Conservation (phyloP, 1,284 basidiomycete genomes). For the Trametes pubescens region DNA sequence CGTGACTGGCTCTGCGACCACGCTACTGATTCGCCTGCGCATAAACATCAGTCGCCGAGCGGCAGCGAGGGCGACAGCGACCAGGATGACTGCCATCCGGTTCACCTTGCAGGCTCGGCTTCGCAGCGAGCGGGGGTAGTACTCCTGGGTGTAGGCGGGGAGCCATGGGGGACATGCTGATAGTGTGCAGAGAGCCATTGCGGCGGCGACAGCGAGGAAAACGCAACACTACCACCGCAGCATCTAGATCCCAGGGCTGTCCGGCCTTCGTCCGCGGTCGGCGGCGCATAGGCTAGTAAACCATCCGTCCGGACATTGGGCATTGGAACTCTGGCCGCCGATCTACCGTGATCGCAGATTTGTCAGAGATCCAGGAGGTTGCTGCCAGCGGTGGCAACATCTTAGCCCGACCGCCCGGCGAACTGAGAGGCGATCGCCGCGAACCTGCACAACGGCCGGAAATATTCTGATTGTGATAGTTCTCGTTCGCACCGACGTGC, state of each 20-base stretch:
- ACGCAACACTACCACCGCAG: background rate
- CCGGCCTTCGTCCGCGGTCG: background rate
- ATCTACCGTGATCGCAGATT: too few species aligned
- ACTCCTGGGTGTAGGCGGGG: constrained; percentile 16
- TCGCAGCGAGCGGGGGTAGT: constrained; percentile 12
- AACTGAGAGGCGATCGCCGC: too few species aligned
- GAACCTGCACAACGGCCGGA: too few species aligned
- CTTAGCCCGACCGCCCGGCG: too few species aligned
- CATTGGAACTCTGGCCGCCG: too few species aligned
- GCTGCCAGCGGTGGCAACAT: too few species aligned
- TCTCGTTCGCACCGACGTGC: too few species aligned
- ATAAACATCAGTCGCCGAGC: background rate
- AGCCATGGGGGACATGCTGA: constrained; percentile 20
- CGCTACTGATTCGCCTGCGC: constrained; percentile 50
- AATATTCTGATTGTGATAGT: too few species aligned
- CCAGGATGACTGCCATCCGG: background rate
- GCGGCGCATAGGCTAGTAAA: too few species aligned
- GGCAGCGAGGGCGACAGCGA: background rate
- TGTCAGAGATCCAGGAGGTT: too few species aligned
- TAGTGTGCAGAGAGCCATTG: constrained; percentile 5
- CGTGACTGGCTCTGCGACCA: constrained; percentile 49
- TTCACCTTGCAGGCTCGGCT: constrained; percentile 9
- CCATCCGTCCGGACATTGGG: too few species aligned
- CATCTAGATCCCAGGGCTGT: constrained; percentile 1
- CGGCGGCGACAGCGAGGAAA: constrained; percentile 1